These are phyloP conservation scores for Lentithecium fluviatile DNA, from an alignment of 495 filamentous ascomycete species.

Conservation along the genomic window DNA sequence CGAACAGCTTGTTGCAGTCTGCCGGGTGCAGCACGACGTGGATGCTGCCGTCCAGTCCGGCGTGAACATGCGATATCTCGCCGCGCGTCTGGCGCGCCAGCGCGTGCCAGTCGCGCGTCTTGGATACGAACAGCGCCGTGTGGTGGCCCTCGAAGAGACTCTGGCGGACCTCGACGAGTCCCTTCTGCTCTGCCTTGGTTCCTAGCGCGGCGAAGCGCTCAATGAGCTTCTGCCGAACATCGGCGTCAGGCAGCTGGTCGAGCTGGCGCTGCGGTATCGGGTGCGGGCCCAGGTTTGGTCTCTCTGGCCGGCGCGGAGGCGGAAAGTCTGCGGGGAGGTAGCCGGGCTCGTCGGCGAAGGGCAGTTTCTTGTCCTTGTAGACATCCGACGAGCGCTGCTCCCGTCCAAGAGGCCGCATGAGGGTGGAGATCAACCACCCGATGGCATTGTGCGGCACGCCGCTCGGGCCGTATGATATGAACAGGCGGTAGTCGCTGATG, in stretches of 20 bases:
- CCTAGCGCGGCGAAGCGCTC: conserved; percentile 54
- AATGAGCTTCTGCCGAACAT: conserved; percentile 54
- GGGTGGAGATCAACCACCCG: conserved; percentile 42
- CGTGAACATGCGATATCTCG: conserved; percentile 79
- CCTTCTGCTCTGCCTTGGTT: conserved; percentile 43
- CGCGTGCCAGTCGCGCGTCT: conserved; percentile 28
- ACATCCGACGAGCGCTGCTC: conserved; percentile 34
- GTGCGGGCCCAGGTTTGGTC: conserved; percentile 21
- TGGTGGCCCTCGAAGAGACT: conserved; percentile 80
- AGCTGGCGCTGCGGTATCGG: conserved; percentile 45
- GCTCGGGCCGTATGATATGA: conserved; percentile 43
- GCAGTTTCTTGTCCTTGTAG: conserved; percentile 21
- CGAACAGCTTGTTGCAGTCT: conserved; percentile 74
- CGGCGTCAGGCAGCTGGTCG: conserved; percentile 54
- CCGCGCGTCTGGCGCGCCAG: conserved; percentile 62
- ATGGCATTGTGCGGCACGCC: conserved; percentile 43
- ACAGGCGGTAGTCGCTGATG: conserved; percentile 21
- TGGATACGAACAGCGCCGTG: conserved; percentile 62
- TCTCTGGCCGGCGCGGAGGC: conserved; percentile 3
- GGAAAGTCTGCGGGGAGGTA: conserved; percentile 17
- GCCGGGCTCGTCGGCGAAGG: conserved; percentile 21
- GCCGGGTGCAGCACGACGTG: conserved; percentile 75
- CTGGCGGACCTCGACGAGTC: conserved; percentile 56
- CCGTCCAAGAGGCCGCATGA: conserved; percentile 33
- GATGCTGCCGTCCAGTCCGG: conserved; percentile 65